phyloP scores from a whole-genome alignment of 495 filamentous ascomycete species.

The Hypoxylon fragiforme region DNA sequence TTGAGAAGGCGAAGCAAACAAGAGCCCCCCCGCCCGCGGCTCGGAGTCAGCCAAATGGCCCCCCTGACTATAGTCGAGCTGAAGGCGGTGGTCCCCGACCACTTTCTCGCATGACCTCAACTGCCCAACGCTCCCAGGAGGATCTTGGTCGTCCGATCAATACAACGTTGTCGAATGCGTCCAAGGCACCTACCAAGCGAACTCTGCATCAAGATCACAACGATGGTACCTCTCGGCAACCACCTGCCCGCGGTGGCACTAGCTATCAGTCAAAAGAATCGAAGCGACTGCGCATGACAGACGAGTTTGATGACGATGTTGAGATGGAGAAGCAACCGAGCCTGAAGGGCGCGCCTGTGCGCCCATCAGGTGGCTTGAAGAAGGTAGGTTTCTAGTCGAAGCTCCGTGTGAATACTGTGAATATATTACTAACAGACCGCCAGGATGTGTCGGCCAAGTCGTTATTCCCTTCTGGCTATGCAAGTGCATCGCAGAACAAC shows the following conservation, averaged over 20 bases:
- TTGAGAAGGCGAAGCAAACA: constrained; percentile 64
- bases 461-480: constrained; percentile 65
- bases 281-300: constrained; percentile 62
- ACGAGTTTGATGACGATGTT: constrained; percentile 54
- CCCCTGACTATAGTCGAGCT: constrained; percentile 46
- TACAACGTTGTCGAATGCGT: constrained; percentile 43
- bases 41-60: constrained; percentile 52
- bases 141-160: constrained; percentile 50
- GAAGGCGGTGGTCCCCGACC: constrained; percentile 41
- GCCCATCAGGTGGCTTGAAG: constrained; percentile 73
- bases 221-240: constrained; percentile 49
- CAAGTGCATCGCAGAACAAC: constrained; percentile 48
- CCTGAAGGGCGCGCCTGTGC: constrained; percentile 79
- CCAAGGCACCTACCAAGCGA: constrained; percentile 52
- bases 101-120: constrained; percentile 47
- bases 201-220: constrained; percentile 54
- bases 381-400: constrained; percentile 59
- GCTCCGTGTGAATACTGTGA: neutral
- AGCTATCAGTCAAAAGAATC: constrained; percentile 56
- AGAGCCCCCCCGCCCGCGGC: constrained; percentile 56
- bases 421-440: constrained; percentile 12
- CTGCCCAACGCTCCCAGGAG: constrained; percentile 42
- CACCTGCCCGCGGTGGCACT: constrained; percentile 44
- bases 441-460: constrained; percentile 65
- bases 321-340: constrained; percentile 48